Percentiles rank a stretch among this genome's conserved stretches.
Conservation (phyloP, 169 alveolate species). For the Cryptosporidium tyzzeri region DNA sequence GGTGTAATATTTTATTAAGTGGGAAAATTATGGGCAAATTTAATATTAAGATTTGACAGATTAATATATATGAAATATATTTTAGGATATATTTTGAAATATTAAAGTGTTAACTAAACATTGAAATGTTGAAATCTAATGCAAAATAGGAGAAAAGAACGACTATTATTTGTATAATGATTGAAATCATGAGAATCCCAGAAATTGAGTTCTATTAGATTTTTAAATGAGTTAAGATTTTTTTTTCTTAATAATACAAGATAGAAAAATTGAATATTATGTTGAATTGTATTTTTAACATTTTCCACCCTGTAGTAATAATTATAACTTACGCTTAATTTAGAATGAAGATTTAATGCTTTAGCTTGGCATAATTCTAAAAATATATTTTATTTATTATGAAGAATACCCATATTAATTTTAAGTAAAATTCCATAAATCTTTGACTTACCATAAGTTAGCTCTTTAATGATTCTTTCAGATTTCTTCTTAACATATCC, state of each 20-base stretch:
- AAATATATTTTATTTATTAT: background rate
- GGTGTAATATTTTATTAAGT: background rate
- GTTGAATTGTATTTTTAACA: no score
- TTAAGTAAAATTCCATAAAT: background rate
- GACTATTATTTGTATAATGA: constrained; percentile 16
- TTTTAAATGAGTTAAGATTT: background rate
- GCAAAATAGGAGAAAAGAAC: constrained; percentile 13
- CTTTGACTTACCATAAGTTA: constrained; percentile 55
- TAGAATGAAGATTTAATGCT: constrained; percentile 17
- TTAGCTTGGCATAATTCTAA: constrained; percentile 44
- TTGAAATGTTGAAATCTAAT: constrained; percentile 13
- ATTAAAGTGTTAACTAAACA: constrained; percentile 1
- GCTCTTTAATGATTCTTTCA: constrained; percentile 44
- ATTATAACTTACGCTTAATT: constrained; percentile 25
- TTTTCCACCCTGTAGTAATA: background rate
- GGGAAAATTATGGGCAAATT: background rate
- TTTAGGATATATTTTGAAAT: background rate
- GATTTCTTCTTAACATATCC: constrained; percentile 5
- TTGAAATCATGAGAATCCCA: constrained; percentile 3
- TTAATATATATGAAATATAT: no score
- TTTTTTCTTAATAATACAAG: background rate
- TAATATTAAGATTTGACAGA: background rate
- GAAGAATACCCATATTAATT: no score
- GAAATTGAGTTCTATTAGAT: background rate
- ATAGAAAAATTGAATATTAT: no score